Evolutionary conservation across 371 early-diverging fungal species (phyloP), one percentile per base, ranked within the genome.

Genomic region (Mucor indicus): DNA sequence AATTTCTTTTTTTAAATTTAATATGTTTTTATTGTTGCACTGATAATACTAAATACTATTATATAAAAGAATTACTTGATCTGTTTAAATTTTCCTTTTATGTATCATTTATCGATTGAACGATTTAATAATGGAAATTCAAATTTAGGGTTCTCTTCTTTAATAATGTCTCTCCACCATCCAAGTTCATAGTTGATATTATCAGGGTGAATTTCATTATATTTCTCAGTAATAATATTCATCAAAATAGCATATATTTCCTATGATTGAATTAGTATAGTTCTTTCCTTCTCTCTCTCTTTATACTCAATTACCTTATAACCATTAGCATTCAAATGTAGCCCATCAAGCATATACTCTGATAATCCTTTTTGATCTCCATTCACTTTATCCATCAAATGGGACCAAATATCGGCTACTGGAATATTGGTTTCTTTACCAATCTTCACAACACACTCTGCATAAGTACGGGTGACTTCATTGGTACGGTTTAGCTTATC

Each of bases 251-350:
- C 53, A 37, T 55, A 61, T 5, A 63, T 25, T 27, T 50, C 57
- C 67, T 72, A 36, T 13, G 42, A 27, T 16, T 6, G 12, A 37
- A 16, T 19, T 5, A 8, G 12, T n/a, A n/a, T n/a, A n/a, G n/a
- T n/a, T 40, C 16, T 13, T 30, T 4, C n/a, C 19, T 40, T 1
- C 17, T 39, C 12, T 8, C 20, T 25, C 5, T 12, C n/a, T n/a
- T n/a, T n/a, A n/a, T n/a, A n/a, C n/a, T n/a, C n/a, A 4, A 31
- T 48, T 66, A 77, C 80, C 51, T 65, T 32, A 49, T 87, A 84
- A 9, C 87, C 90, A 17, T 69, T 62, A 2, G 57, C 39, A 17
- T 59, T 69, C 9, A 90, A 57, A 56, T 90, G 90, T 9, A 90
- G 46, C 1, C 90, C 90, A 60, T 90, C 90, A n/a, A 39, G 37